A percentile compares a stretch with the other conserved stretches of the same genome.
These are phyloP conservation scores for Otatea glauca DNA, from an alignment of 176 grass and related monocot species.

Conservation along the genomic window DNA sequence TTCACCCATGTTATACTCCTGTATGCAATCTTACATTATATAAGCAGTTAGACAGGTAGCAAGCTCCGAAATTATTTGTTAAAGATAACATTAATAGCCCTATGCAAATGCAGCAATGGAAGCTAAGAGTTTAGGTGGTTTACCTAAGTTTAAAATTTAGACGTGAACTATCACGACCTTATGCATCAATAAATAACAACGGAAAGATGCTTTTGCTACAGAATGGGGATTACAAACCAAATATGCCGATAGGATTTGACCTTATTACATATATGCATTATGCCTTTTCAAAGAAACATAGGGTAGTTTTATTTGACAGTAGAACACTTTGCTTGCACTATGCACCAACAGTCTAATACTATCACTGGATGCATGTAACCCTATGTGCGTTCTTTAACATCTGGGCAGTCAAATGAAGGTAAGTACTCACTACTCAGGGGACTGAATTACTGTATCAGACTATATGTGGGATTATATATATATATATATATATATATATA, in stretches of 20 bases:
- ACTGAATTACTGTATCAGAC: conserved; percentile 27
- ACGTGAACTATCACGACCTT: conserved; percentile 1
- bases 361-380: background rate
- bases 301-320: background rate
- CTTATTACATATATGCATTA: background rate
- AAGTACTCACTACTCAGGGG: background rate
- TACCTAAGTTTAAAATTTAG: background rate
- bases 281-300: conserved; percentile 14
- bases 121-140: background rate
- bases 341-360: background rate
- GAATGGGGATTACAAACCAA: background rate
- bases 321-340: background rate
- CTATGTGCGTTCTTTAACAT: background rate
- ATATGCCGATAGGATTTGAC: background rate
- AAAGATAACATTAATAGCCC: background rate
- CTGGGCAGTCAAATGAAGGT: background rate
- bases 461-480: too few relatives aligned
- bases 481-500: too few relatives aligned
- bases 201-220: background rate
- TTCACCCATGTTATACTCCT: conserved; percentile 18
- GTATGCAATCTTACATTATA: conserved; percentile 3
- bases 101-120: conserved; percentile 17
- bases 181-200: background rate
- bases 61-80: conserved; percentile 9
- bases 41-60: conserved; percentile 30